Evolutionary conservation across 371 early-diverging fungal species (phyloP).

Genomic region (Circinella umbellata): DNA sequence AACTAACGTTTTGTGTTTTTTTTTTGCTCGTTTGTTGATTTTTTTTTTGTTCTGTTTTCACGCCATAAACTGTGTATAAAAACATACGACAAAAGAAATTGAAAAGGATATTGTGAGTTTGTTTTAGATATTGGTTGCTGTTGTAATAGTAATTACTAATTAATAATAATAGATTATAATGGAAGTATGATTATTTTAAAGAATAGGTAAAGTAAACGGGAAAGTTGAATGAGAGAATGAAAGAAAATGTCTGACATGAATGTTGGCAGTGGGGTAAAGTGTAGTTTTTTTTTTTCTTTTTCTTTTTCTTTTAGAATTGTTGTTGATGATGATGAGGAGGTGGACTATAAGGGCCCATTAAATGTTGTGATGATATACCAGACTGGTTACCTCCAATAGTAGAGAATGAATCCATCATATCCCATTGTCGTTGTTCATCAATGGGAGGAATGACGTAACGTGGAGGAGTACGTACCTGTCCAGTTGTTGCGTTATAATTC

Average conservation of each 20-base stretch:
- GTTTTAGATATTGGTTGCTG: no score
- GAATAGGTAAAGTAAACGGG: not conserved
- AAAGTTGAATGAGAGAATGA: not conserved
- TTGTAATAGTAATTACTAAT: no score
- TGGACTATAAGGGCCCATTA: conserved; percentile 2
- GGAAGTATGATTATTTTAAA: not conserved
- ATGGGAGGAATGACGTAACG: conserved; percentile 14
- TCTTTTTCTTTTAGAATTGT: not conserved
- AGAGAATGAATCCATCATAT: conserved; percentile 6
- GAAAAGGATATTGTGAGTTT: no score
- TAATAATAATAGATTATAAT: no score
- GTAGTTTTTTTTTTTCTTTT: no score
- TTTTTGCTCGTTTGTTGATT: no score
- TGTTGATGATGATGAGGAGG: not conserved
- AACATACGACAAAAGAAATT: no score
- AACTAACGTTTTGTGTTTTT: no score
- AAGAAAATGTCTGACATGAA: no score
- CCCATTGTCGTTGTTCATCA: conserved; percentile 9
- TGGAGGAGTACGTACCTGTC: conserved; percentile 27
- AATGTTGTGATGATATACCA: conserved; percentile 6
- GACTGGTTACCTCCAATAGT: conserved; percentile 10
- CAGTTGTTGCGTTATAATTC: conserved; percentile 35
- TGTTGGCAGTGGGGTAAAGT: no score
- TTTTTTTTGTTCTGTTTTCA: no score
- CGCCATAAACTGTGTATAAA: no score